phyloP scores from a whole-genome alignment of 805 yeast genomes.

The Barnettozyma salicaria region DNA sequence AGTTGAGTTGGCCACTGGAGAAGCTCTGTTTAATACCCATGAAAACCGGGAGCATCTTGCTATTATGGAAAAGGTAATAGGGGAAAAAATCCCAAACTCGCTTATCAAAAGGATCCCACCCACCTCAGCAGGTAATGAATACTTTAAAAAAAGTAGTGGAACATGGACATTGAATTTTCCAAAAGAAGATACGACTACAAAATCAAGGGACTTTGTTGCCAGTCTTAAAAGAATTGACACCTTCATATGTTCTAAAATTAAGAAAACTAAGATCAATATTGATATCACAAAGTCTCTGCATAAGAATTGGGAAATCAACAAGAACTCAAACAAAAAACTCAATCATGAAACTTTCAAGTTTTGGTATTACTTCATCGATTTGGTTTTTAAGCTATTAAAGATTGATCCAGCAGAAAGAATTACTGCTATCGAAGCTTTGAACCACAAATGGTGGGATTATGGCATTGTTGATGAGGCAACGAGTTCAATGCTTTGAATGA shows the following conservation, averaged over 20 bases:
- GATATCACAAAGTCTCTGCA: slow-evolving; percentile 20
- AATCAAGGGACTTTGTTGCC: slow-evolving; percentile 32
- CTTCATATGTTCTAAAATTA: slow-evolving; percentile 35
- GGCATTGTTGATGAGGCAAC: slow-evolving; percentile 52
- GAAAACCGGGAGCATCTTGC: slow-evolving; percentile 93
- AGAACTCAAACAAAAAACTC: slow-evolving; percentile 29
- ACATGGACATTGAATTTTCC: slow-evolving; percentile 33
- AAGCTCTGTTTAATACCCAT: slow-evolving; percentile 90
- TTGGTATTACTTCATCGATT: slow-evolving; percentile 78
- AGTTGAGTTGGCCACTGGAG: slow-evolving; percentile 89
- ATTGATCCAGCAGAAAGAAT: slow-evolving; percentile 70
- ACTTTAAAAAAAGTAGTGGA: too few relatives aligned
- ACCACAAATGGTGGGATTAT: slow-evolving; percentile 75
- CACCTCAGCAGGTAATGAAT: slow-evolving; percentile 8
- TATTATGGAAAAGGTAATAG: slow-evolving; percentile 81
- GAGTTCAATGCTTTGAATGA: slow-evolving; percentile 5
- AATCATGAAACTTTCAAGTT: slow-evolving; percentile 63
- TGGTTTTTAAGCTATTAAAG: slow-evolving; percentile 56
- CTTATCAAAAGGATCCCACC: slow-evolving; percentile 30
- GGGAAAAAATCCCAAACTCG: slow-evolving; percentile 39
- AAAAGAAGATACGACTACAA: slow-evolving; percentile 32
- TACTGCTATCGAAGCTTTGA: slow-evolving; percentile 68
- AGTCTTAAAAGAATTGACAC: slow-evolving; percentile 38
- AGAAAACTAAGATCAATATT: slow-evolving; percentile 21
- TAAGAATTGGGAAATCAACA: slow-evolving; percentile 22